A percentile compares a stretch with the other conserved stretches of the same genome.
Conservation (phyloP, 2,329 filamentous ascomycete species). For the Xylariaceae sp. region DNA sequence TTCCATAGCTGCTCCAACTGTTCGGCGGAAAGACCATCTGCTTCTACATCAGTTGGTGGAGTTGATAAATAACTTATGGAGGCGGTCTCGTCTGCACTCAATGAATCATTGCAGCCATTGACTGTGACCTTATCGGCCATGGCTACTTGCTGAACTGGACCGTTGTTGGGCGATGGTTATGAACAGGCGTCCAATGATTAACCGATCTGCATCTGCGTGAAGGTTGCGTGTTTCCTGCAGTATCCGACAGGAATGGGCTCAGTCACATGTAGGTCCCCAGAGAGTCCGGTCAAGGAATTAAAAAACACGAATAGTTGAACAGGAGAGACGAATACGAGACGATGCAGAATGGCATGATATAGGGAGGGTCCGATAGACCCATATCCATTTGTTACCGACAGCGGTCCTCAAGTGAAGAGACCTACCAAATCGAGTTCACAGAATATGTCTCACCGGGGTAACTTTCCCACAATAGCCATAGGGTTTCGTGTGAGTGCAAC, state of each 20-base stretch:
- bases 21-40: conserved; percentile 39
- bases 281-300: background rate
- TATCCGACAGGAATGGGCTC: background rate
- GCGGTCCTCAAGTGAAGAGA: conserved; percentile 11
- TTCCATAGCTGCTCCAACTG: conserved; percentile 54
- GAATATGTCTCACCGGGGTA: conserved; percentile 6
- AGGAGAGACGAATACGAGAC: background rate
- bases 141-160: background rate
- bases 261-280: background rate
- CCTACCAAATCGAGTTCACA: conserved; percentile 9
- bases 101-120: conserved; percentile 25
- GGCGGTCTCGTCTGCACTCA: conserved; percentile 32
- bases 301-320: background rate
- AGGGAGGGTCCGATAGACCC: conserved; percentile 11
- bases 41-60: conserved; percentile 40
- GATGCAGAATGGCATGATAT: conserved; percentile 7
- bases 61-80: conserved; percentile 35
- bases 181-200: background rate
- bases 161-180: background rate
- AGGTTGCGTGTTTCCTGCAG: background rate
- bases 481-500: background rate
- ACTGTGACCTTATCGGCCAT: conserved; percentile 26
- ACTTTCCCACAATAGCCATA: background rate
- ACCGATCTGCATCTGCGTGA: background rate
- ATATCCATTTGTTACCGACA: conserved; percentile 17